Conservation (phyloP, 305 asterid species). For the Rubia peregrina region DNA sequence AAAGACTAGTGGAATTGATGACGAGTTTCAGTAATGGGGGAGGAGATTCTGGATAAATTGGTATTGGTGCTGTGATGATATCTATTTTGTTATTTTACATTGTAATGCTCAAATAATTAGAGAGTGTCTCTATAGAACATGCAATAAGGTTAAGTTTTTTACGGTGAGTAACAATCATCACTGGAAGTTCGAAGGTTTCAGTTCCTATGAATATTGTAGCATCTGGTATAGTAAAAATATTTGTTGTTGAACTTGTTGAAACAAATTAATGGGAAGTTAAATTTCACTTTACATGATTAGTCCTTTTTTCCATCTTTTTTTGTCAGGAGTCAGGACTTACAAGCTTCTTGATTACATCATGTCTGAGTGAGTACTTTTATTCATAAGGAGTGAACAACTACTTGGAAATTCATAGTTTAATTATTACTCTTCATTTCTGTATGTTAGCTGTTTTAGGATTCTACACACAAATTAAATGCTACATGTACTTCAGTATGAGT, state of each 20-base stretch:
- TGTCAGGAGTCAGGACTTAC: not conserved
- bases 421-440: not conserved
- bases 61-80: not conserved
- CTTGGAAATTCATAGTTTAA: not conserved
- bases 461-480: not conserved
- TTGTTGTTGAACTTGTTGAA: conserved; percentile 88
- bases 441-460: not conserved
- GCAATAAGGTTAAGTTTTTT: not conserved
- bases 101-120: not conserved
- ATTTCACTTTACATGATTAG: conserved; percentile 10
- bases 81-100: too few species aligned
- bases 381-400: not conserved
- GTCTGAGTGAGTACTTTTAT: not conserved
- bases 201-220: conserved; percentile 81
- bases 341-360: not conserved
- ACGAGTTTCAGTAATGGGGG: too few species aligned
- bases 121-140: not conserved
- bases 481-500: not conserved
- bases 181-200: conserved; percentile 77
- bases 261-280: conserved; percentile 39
- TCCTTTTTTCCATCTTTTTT: not conserved
- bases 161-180: conserved; percentile 23
- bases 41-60: too few species aligned
- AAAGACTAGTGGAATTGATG: not conserved
- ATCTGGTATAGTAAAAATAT: conserved; percentile 87